Conservation (phyloP, 768 basidiomycete genomes). For the Russula emetica region DNA sequence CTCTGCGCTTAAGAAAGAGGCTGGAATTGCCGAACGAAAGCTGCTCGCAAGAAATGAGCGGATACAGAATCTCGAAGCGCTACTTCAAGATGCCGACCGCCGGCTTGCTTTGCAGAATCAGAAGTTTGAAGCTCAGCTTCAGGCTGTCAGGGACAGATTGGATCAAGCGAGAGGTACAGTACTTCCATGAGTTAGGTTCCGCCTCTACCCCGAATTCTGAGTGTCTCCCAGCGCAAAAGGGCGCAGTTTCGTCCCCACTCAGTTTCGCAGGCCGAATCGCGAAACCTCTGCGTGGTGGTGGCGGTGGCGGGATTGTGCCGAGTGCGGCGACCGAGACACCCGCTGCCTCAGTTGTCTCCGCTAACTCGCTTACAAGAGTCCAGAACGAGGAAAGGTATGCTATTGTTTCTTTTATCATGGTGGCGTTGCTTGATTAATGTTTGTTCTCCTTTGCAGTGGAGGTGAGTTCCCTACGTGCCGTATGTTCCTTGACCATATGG, state of each 20-base stretch:
- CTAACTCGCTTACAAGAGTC: slow-evolving; percentile 63
- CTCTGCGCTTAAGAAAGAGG: slow-evolving; percentile 93
- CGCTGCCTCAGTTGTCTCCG: slow-evolving; percentile 44
- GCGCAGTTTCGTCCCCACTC: slow-evolving; percentile 61
- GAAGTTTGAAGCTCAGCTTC: slow-evolving; percentile 91
- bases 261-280: slow-evolving; percentile 87
- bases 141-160: slow-evolving; percentile 85
- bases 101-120: slow-evolving; percentile 88
- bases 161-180: slow-evolving; percentile 86
- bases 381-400: slow-evolving; percentile 73
- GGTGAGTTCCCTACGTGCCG: slow-evolving; percentile 24
- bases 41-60: slow-evolving; percentile 94
- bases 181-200: not conserved
- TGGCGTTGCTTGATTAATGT: slow-evolving; percentile 22
- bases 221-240: slow-evolving; percentile 64
- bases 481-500: slow-evolving; percentile 18
- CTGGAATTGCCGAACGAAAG: slow-evolving; percentile 94
- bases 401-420: slow-evolving; percentile 7
- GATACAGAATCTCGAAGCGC: slow-evolving; percentile 91
- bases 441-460: slow-evolving; percentile 18
- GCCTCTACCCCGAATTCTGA: slow-evolving; percentile 24
- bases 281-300: slow-evolving; percentile 93
- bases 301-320: slow-evolving; percentile 60
- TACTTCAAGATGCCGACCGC: slow-evolving; percentile 91
- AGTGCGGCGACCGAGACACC: slow-evolving; percentile 41